A percentile compares a stretch with the other conserved stretches of the same genome.
Conservation (phyloP, 768 basidiomycete genomes). For the Ephemerocybe angulata region DNA sequence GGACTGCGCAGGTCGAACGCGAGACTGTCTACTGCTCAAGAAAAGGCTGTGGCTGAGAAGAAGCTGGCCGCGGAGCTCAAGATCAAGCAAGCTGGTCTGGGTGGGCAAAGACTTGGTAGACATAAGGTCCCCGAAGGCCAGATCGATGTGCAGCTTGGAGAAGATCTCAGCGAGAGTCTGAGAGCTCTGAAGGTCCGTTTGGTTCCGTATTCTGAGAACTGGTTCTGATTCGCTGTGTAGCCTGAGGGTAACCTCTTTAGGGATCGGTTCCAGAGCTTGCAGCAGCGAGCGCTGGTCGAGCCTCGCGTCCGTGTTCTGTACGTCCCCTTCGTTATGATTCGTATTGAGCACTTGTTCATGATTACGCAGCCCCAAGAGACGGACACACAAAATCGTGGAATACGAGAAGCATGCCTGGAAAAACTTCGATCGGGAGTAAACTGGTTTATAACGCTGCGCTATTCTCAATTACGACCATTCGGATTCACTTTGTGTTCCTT, state of each 20-base stretch:
- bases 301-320: conserved; percentile 80
- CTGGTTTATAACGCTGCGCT: no score
- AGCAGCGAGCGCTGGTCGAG: conserved; percentile 83
- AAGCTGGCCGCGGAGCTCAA: conserved; percentile 44
- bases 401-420: conserved; percentile 84
- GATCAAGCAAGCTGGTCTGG: conserved; percentile 56
- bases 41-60: conserved; percentile 40
- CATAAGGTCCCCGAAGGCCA: conserved; percentile 65
- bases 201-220: not conserved
- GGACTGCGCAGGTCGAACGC: conserved; percentile 42
- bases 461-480: no score
- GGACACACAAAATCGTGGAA: conserved; percentile 50
- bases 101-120: conserved; percentile 75
- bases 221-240: conserved; percentile 34
- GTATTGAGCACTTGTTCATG: not conserved
- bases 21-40: conserved; percentile 34
- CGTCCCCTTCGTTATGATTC: conserved; percentile 17
- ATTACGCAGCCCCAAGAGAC: conserved; percentile 45
- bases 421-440: conserved; percentile 45
- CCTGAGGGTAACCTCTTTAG: conserved; percentile 92
- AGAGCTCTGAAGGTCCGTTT: conserved; percentile 72
- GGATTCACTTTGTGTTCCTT: no score
- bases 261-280: conserved; percentile 83
- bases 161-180: conserved; percentile 83
- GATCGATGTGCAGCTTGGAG: conserved; percentile 85